Evolutionary conservation across 176 grass and related monocot species (phyloP).

Genomic region (Hsuehochloa calcarea): DNA sequence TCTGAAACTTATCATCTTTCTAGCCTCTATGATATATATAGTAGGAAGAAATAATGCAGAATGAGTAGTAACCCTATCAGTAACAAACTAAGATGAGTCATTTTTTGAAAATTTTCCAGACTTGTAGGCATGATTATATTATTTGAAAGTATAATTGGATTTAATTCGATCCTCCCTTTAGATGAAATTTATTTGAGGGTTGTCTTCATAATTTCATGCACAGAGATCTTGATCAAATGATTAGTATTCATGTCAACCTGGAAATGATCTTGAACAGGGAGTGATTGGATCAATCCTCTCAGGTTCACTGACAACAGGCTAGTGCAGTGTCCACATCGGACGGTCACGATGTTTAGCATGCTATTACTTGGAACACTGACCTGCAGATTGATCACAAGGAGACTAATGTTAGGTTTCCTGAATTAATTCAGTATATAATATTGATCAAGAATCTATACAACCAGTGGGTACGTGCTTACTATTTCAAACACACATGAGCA

Average conservation of each 20-base stretch:
- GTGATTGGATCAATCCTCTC: slow-evolving; percentile 42
- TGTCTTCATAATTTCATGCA: slow-evolving; percentile 18
- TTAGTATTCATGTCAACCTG: slow-evolving; percentile 45
- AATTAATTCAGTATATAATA: background rate
- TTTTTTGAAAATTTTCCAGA: background rate
- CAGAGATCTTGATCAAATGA: background rate
- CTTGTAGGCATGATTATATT: background rate
- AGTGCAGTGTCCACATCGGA: slow-evolving; percentile 69
- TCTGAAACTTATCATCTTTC: slow-evolving; percentile 20
- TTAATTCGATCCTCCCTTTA: background rate
- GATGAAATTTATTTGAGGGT: background rate
- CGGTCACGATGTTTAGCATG: slow-evolving; percentile 63
- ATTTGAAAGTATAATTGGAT: background rate
- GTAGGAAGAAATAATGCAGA: background rate
- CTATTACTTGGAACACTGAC: slow-evolving; percentile 62
- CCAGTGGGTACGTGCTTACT: background rate
- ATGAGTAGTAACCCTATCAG: background rate
- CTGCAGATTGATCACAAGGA: slow-evolving; percentile 30
- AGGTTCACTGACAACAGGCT: slow-evolving; percentile 71
- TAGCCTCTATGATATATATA: background rate
- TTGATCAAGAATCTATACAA: background rate
- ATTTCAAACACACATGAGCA: background rate
- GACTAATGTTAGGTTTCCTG: background rate
- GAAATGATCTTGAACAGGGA: slow-evolving; percentile 42
- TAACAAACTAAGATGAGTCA: background rate